Evolutionary conservation across 306 rosid genomes (phyloP).

Genomic region (Delonix regia): DNA sequence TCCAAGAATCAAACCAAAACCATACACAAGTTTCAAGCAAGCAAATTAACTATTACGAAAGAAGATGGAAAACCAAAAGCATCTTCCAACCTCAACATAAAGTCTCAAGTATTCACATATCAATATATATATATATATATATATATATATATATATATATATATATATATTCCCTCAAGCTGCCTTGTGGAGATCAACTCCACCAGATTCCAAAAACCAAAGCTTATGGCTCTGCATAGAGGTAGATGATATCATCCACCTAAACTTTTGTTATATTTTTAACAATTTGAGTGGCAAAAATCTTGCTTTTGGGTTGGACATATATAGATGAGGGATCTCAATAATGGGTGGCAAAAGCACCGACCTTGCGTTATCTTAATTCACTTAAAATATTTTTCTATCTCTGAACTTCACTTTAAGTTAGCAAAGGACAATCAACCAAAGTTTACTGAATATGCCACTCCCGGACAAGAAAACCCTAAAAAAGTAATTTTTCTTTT

Average conservation of each 20-base stretch:
- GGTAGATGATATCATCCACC: conserved; percentile 3
- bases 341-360: conserved; percentile 52
- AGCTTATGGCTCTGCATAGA: neutral
- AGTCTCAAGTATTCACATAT: neutral
- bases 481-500: conserved; percentile 11
- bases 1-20: conserved; percentile 19
- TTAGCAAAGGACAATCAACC: conserved; percentile 32
- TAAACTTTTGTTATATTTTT: neutral
- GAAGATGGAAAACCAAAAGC: neutral
- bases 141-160: neutral
- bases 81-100: neutral
- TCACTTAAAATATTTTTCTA: conserved; percentile 14
- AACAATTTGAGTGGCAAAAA: conserved; percentile 27
- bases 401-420: conserved; percentile 43
- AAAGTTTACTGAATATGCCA: conserved; percentile 40
- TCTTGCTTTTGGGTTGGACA: conserved; percentile 50
- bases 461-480: conserved; percentile 30
- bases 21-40: neutral
- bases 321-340: conserved; percentile 31
- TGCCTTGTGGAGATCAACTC: neutral
- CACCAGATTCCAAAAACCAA: neutral
- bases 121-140: too few relatives aligned
- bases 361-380: conserved; percentile 35
- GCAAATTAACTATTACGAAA: neutral
- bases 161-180: neutral